Percentiles rank a stretch among this genome's conserved stretches.
These are phyloP conservation scores for Byssochlamys sp. DNA, from an alignment of 2,329 filamentous ascomycete genomes.

Conservation along the genomic window DNA sequence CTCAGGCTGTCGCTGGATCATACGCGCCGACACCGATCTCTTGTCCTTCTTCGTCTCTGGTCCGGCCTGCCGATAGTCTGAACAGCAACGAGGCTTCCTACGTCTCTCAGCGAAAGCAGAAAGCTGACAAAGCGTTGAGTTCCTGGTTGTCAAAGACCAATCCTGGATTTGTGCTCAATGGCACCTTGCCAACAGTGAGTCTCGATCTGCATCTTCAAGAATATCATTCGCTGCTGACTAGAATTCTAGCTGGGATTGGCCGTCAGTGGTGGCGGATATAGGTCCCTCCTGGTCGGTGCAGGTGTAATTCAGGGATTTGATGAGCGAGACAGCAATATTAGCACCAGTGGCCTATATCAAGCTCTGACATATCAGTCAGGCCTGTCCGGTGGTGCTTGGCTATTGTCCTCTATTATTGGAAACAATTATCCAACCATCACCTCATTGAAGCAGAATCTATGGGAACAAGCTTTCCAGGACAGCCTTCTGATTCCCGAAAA, in stretches of 20 bases:
- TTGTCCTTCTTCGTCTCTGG: background rate
- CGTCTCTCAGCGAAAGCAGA: background rate
- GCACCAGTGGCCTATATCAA: slow-evolving; percentile 37
- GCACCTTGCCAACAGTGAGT: background rate
- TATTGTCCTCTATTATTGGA: slow-evolving; percentile 37
- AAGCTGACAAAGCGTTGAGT: background rate
- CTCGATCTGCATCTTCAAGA: background rate
- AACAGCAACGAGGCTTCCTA: background rate
- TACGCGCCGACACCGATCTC: too few species aligned
- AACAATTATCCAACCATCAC: slow-evolving; percentile 40
- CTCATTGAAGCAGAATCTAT: slow-evolving; percentile 29
- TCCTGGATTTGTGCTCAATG: background rate
- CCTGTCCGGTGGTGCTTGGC: slow-evolving; percentile 40
- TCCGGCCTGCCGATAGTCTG: background rate
- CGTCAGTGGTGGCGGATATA: slow-evolving; percentile 35
- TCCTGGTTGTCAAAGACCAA: background rate
- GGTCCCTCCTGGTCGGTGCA: slow-evolving; percentile 29
- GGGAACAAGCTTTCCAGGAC: slow-evolving; percentile 31
- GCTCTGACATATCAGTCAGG: slow-evolving; percentile 38
- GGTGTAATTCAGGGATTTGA: slow-evolving; percentile 39
- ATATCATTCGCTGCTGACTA: background rate
- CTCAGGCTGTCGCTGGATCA: background rate
- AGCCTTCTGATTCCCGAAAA: slow-evolving; percentile 29
- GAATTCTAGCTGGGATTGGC: slow-evolving; percentile 21
- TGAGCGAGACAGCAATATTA: slow-evolving; percentile 30